phyloP scores from a whole-genome alignment of 2,329 filamentous ascomycete species.

The Acarospora socialis region DNA sequence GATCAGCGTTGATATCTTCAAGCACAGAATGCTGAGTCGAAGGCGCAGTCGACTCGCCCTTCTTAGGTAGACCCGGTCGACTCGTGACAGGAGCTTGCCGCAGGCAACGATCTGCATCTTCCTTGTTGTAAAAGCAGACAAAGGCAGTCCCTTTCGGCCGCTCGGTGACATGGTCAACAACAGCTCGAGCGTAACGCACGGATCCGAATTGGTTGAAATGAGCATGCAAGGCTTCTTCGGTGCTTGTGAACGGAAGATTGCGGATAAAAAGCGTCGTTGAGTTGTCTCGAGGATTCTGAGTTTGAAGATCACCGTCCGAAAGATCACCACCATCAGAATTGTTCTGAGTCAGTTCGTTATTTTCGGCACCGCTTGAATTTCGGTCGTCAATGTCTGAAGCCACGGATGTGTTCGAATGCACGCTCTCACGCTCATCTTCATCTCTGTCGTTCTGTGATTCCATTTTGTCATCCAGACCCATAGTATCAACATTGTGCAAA shows the following conservation, averaged over 20 bases:
- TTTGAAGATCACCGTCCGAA: constrained; percentile 20
- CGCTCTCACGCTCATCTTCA: constrained; percentile 1
- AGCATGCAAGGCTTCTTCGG: constrained; percentile 65
- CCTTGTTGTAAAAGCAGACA: constrained; percentile 71
- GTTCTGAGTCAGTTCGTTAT: constrained; percentile 13
- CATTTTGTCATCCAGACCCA: no score
- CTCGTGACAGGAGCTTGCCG: constrained; percentile 49
- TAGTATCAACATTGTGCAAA: constrained; percentile 33
- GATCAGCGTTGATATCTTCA: constrained; percentile 71
- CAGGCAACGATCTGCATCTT: constrained; percentile 65
- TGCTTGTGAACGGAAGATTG: constrained; percentile 80
- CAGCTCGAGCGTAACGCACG: constrained; percentile 82
- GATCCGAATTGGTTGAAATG: constrained; percentile 82
- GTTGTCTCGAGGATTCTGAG: constrained; percentile 30
- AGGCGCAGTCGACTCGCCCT: constrained; percentile 19
- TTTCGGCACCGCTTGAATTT: constrained; percentile 12
- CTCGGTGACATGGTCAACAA: constrained; percentile 73
- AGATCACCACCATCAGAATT: constrained; percentile 25
- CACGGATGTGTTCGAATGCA: constrained; percentile 4
- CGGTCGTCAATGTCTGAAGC: not conserved
- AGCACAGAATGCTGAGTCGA: constrained; percentile 64
- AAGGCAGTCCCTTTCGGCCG: constrained; percentile 86
- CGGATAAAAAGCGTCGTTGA: constrained; percentile 77
- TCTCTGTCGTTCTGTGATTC: not conserved
- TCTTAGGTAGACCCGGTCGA: constrained; percentile 12